Evolutionary conservation across 352 stramenopile species (phyloP), one percentile per base, ranked within the genome.

Genomic region (Albugo laibachii): DNA sequence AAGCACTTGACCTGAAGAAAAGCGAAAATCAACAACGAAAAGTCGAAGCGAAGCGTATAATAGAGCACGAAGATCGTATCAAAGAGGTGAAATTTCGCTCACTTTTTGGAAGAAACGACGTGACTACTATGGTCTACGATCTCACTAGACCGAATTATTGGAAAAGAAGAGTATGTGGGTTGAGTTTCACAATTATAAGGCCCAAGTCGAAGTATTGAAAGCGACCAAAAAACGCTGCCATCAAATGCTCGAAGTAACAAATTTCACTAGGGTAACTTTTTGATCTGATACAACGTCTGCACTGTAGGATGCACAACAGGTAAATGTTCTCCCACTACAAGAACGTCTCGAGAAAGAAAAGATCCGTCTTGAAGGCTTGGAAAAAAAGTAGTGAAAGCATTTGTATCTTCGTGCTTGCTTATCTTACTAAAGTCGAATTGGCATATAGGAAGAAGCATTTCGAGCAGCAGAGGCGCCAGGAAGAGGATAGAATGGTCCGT

Each of bases 161-260:
- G 67, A 92, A 59, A 86, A 87, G 47, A 89, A 91, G 37, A 80
- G 75, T 19, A 36, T 88, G 31, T 92, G 77, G 79, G 69, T 92
- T 20, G 61, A 86, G 47, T 85, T 87, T 48, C 70, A 89, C 45
- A 64, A 88, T 24, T 66, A 66, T 24, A 85, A 86, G 49, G 47
- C 47, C 0, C 51, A 87, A 24, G 70, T 88, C 2, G 62, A 83
- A 31, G 61, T 70, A 45, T 48, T 87, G 1, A 85, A 83, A 36
- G 50, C 50, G 12, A 63, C 83, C 35, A 87, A 86, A 45, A 67
- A 80, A 41, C 57, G 58, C 0, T 80, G 71, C 47, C 74, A 71
- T 20, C 63, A 87, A 11, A 60, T 66, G 1, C 78, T 92, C 49
- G 57, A 72, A n/a, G 77, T 87, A 36, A 27, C 57, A 48, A 21